These are phyloP conservation scores for Carex sylvatica DNA, from an alignment of 202 grass and related monocot genomes.

Conservation along the genomic window DNA sequence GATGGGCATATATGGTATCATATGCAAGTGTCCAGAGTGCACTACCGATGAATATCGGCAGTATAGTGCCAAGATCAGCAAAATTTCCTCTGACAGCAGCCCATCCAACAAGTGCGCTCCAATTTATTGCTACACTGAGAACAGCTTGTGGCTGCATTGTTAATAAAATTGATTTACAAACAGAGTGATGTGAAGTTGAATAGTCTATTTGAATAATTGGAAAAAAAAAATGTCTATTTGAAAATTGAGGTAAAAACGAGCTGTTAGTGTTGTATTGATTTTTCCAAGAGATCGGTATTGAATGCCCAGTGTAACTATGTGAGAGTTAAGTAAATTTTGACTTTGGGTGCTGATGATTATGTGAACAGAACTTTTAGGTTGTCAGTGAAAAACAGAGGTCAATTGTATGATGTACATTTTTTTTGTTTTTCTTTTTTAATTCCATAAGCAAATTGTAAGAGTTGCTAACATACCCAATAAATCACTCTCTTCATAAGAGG, in stretches of 20 bases:
- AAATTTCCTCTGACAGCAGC: slow-evolving; percentile 42
- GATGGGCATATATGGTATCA: slow-evolving; percentile 58
- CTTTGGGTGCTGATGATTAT: not conserved
- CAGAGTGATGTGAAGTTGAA: not conserved
- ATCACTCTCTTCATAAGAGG: slow-evolving; percentile 53
- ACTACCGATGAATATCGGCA: slow-evolving; percentile 36
- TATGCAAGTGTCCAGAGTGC: slow-evolving; percentile 52
- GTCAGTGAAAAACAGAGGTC: not conserved
- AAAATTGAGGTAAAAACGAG: not conserved
- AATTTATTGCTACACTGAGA: slow-evolving; percentile 47
- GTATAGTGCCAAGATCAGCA: slow-evolving; percentile 24
- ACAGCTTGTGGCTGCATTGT: slow-evolving; percentile 42
- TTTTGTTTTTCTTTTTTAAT: not conserved
- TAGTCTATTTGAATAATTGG: not conserved
- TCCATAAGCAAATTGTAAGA: not conserved
- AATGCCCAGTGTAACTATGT: not conserved
- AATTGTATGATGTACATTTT: not conserved
- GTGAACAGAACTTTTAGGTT: not conserved
- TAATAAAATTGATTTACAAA: not conserved
- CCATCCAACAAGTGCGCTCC: slow-evolving; percentile 44
- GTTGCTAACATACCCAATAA: slow-evolving; percentile 26
- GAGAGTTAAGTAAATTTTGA: not conserved
- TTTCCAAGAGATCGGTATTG: not conserved
- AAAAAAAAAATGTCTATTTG: too few species aligned
- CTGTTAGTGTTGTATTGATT: not conserved